These are phyloP conservation scores for Apiospora phragmitis DNA, from an alignment of 2,329 filamentous ascomycete species.

Conservation along the genomic window DNA sequence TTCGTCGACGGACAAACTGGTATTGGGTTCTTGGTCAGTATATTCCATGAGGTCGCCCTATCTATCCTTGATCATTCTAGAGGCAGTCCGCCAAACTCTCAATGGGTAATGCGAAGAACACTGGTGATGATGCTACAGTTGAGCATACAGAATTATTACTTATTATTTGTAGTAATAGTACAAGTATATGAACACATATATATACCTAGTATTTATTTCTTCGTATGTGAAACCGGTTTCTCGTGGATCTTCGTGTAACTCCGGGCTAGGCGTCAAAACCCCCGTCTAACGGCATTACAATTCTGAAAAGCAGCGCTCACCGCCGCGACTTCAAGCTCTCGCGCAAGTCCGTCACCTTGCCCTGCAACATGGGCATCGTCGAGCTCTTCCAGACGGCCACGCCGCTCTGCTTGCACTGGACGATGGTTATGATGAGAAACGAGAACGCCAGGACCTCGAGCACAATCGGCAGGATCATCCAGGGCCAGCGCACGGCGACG, in stretches of 20 bases:
- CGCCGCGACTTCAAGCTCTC: neutral
- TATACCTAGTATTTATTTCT: neutral
- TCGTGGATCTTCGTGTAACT: too few relatives aligned
- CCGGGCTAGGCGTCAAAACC: too few relatives aligned
- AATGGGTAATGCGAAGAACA: too few relatives aligned
- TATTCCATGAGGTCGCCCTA: too few relatives aligned
- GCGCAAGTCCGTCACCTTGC: constrained; percentile 12
- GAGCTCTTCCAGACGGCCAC: constrained; percentile 19
- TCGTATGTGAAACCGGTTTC: too few relatives aligned
- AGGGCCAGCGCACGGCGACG: constrained; percentile 17
- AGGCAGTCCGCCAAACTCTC: too few relatives aligned
- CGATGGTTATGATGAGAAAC: constrained; percentile 14
- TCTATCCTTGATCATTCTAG: too few relatives aligned
- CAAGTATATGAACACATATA: neutral
- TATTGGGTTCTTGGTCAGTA: too few relatives aligned
- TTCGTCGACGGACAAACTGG: too few relatives aligned
- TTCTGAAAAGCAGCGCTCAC: too few relatives aligned
- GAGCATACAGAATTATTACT: too few relatives aligned
- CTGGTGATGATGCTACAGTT: too few relatives aligned
- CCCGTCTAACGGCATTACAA: neutral
- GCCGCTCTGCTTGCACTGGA: constrained; percentile 16
- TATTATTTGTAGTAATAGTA: neutral
- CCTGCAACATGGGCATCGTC: constrained; percentile 16
- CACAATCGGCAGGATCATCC: constrained; percentile 16
- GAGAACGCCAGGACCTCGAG: constrained; percentile 13